Evolutionary conservation across 2,329 filamentous ascomycete genomes (phyloP).

Genomic region (Drechmeria coniospora): DNA sequence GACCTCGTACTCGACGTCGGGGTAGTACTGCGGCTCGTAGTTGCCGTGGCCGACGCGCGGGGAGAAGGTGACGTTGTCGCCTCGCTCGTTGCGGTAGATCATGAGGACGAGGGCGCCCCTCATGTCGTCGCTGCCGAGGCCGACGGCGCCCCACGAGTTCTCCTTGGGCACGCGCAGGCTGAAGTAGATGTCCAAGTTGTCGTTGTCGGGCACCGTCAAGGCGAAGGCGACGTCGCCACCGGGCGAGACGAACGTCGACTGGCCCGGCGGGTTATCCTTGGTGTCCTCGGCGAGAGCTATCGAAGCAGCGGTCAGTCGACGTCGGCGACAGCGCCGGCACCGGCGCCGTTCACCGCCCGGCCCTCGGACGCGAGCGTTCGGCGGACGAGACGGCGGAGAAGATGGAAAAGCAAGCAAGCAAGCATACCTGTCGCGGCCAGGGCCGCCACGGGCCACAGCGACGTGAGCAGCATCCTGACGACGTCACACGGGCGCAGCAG

Average conservation of each 20-base stretch:
- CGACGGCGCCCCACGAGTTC: conserved; percentile 37
- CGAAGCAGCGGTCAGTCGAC: no score
- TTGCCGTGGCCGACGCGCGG: conserved; percentile 34
- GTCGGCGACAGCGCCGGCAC: no score
- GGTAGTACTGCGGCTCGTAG: conserved; percentile 33
- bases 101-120: conserved; percentile 36
- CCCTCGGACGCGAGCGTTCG: no score
- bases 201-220: conserved; percentile 30
- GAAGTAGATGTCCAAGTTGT: conserved; percentile 35
- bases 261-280: conserved; percentile 14
- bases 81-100: conserved; percentile 31
- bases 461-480: conserved; percentile 13
- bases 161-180: conserved; percentile 30
- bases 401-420: no score
- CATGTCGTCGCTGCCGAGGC: conserved; percentile 37
- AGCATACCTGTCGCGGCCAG: conserved; percentile 13
- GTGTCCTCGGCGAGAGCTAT: conserved; percentile 10
- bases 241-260: conserved; percentile 28
- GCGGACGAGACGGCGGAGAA: no score
- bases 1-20: conserved; percentile 25
- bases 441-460: conserved; percentile 13
- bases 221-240: conserved; percentile 31
- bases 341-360: no score
- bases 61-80: conserved; percentile 38
- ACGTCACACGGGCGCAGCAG: no score